A percentile compares a stretch with the other conserved stretches of the same genome.
Conservation (phyloP, 306 rosid genomes). For the Castanea crenata region DNA sequence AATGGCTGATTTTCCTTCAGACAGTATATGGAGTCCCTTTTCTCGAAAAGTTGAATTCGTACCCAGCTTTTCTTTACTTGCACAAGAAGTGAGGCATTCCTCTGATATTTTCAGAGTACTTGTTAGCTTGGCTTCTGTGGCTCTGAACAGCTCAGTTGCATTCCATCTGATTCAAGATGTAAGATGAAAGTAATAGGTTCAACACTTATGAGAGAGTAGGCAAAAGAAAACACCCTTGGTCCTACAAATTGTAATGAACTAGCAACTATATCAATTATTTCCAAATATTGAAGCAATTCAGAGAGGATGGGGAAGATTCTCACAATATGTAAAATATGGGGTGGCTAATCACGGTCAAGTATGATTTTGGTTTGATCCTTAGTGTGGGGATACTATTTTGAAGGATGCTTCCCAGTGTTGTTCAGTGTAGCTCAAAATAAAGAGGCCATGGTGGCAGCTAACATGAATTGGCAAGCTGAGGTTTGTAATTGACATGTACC, state of each 20-base stretch:
- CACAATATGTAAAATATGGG: too few relatives aligned
- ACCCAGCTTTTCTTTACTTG: conserved; percentile 45
- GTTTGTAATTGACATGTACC: too few relatives aligned
- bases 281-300: background rate
- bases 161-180: conserved; percentile 60
- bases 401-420: too few relatives aligned
- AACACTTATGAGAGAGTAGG: conserved; percentile 19
- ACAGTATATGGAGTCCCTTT: conserved; percentile 61
- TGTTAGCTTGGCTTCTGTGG: conserved; percentile 34
- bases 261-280: background rate
- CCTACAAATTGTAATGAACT: background rate
- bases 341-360: too few relatives aligned
- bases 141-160: conserved; percentile 49
- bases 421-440: too few relatives aligned
- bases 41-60: conserved; percentile 38
- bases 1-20: conserved; percentile 73
- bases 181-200: conserved; percentile 25
- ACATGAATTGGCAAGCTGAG: too few relatives aligned
- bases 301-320: too few relatives aligned
- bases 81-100: conserved; percentile 36
- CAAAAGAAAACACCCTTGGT: conserved; percentile 1
- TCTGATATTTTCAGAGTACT: conserved; percentile 47
- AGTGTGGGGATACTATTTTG: too few relatives aligned
- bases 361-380: too few relatives aligned
- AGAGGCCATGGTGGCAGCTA: too few relatives aligned